Evolutionary conservation across 306 rosid genomes (phyloP), one percentile per base, ranked within the genome.

Genomic region (Calophaca sinica): DNA sequence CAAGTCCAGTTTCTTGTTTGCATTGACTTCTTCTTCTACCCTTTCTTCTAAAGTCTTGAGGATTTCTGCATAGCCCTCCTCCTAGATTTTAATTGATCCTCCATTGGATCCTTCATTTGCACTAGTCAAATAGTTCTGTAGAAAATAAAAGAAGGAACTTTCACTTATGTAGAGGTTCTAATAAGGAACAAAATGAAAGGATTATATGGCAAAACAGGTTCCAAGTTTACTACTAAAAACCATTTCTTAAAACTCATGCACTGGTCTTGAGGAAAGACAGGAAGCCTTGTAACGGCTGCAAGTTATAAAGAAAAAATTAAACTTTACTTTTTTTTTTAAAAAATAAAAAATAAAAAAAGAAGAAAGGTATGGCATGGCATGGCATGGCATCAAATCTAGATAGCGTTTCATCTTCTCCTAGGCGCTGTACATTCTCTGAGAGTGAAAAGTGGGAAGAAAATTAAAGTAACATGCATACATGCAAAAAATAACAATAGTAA

Each of bases 341-440:
- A 63, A 36, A 60, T 6, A 12, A n/a, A 61, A 1, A 38, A 49
- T 41, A 32, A 51, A 4, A 57, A 60, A 70, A 20, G 10, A 61
- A 46, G 53, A 53, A 46, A 2, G 81, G 84, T 29, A 58, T 79
- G 72, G 80, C 53, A 80, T n/a, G 6, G 46, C 46, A 42, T n/a
- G n/a, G 20, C 53, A 20, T 57, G 68, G 68, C 61, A 82, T 85
- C 74, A 79, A 75, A 82, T 82, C 82, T 82, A 39, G 82, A 55
- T 85, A 80, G 78, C 51, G 74, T 74, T 79, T 81, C 68, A 77
- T 82, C 79, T 71, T 62, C 70, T 50, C 70, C 78, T 71, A 71
- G 87, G 85, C 31, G 57, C 85, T 80, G 83, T 77, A 73, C 75
- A 83, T 80, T 86, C 85, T 80, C 83, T 83, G 70, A 62, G 70